Evolutionary conservation across 495 filamentous ascomycete genomes (phyloP).

Genomic region (Evernia prunastri): DNA sequence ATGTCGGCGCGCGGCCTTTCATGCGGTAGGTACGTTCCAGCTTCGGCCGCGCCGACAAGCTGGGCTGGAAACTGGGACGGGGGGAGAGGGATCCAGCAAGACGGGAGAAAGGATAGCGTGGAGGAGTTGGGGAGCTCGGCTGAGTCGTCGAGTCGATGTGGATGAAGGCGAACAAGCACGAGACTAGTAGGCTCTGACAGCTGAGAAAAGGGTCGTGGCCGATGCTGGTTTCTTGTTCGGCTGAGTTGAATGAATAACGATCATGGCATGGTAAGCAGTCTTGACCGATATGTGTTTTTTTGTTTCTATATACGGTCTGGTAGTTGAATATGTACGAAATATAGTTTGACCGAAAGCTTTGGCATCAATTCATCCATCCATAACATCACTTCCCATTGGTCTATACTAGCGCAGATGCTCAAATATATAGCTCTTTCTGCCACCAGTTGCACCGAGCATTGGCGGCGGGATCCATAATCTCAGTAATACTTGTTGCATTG

Average conservation of each 20-base stretch:
- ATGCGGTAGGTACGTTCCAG: too few relatives aligned
- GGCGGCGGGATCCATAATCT: slow-evolving; percentile 39
- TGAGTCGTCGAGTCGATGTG: too few relatives aligned
- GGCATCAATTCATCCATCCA: background rate
- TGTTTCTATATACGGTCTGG: too few relatives aligned
- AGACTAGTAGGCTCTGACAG: too few relatives aligned
- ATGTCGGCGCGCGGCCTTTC: too few relatives aligned
- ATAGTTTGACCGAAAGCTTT: background rate
- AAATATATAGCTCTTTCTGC: slow-evolving; percentile 27
- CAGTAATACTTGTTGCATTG: slow-evolving; percentile 36
- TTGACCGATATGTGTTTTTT: background rate
- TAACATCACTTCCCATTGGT: background rate
- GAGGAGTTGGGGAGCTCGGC: too few relatives aligned
- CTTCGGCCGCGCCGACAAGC: too few relatives aligned
- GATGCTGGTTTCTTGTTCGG: background rate
- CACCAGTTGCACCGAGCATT: slow-evolving; percentile 42
- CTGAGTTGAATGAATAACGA: background rate
- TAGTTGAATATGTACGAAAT: background rate
- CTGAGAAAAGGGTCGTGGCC: background rate
- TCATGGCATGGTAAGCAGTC: background rate
- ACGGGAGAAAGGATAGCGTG: too few relatives aligned
- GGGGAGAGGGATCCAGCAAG: too few relatives aligned
- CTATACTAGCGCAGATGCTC: background rate
- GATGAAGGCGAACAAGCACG: too few relatives aligned
- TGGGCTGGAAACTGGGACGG: too few relatives aligned